A percentile compares a stretch with the other conserved stretches of the same genome.
phyloP scores from a whole-genome alignment of 371 early-diverging fungal genomes.

The Cokeromyces recurvatus region DNA sequence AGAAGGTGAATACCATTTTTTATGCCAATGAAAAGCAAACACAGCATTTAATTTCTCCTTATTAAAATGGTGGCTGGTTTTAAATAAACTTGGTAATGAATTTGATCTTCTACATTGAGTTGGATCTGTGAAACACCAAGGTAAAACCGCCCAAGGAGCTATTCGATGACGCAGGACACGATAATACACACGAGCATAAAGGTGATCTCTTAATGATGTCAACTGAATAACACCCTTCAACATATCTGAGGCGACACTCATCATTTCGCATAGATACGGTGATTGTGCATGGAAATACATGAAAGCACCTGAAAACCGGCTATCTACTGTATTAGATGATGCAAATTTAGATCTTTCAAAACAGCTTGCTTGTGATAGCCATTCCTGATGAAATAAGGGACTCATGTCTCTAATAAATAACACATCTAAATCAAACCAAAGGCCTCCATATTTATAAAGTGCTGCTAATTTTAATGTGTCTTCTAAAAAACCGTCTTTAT shows the following conservation, averaged over 20 bases:
- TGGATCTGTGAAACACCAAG: conserved; percentile 36
- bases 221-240: neutral
- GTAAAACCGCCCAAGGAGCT: conserved; percentile 29
- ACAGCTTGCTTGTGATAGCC: conserved; percentile 42
- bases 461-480: conserved; percentile 6
- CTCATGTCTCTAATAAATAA: conserved; percentile 39
- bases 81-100: conserved; percentile 27
- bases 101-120: conserved; percentile 23
- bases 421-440: conserved; percentile 42
- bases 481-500: neutral
- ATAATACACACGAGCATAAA: conserved; percentile 29
- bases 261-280: conserved; percentile 40
- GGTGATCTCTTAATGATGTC: neutral
- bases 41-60: conserved; percentile 7
- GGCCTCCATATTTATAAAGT: conserved; percentile 38
- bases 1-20: conserved; percentile 18
- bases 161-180: conserved; percentile 25
- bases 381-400: conserved; percentile 36
- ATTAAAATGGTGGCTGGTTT: conserved; percentile 22
- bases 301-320: conserved; percentile 27
- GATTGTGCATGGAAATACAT: conserved; percentile 33
- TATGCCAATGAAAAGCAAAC: conserved; percentile 30
- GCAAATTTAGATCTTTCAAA: conserved; percentile 7
- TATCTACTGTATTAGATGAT: conserved; percentile 22
- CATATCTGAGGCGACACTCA: conserved; percentile 6